These are phyloP conservation scores for Physocladia obscura DNA, from an alignment of 192 early-diverging fungal species.

Conservation along the genomic window DNA sequence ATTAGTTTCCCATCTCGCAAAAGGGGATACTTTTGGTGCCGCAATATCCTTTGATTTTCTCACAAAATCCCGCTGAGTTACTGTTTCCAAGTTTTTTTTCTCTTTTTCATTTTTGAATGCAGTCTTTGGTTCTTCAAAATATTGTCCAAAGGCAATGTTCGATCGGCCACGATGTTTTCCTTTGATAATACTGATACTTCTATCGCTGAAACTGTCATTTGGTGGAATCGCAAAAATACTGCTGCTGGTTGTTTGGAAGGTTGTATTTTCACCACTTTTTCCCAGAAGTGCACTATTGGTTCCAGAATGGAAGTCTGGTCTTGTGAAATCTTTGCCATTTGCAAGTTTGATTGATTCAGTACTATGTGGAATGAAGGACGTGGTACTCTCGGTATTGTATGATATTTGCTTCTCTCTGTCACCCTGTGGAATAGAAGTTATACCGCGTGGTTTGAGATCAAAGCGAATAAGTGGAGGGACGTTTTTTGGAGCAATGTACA, in stretches of 20 bases:
- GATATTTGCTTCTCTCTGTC: constrained; percentile 27
- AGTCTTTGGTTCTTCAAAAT: constrained; percentile 11
- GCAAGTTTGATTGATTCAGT: background rate
- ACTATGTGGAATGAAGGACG: constrained; percentile 29
- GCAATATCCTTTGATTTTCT: background rate
- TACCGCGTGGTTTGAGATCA: constrained; percentile 19
- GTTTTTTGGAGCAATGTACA: constrained; percentile 27
- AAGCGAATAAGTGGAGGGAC: background rate
- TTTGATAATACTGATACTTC: constrained; percentile 2
- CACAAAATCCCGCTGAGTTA: constrained; percentile 22
- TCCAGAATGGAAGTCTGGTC: background rate
- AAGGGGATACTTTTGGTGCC: background rate
- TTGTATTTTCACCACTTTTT: background rate
- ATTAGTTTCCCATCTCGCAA: background rate
- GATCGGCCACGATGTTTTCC: constrained; percentile 17
- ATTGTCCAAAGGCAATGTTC: constrained; percentile 29
- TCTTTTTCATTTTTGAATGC: background rate
- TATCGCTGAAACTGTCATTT: background rate
- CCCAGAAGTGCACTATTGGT: constrained; percentile 11
- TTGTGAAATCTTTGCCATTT: background rate
- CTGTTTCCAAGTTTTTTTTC: background rate
- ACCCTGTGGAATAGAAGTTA: constrained; percentile 37
- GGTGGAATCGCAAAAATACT: background rate
- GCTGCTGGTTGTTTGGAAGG: constrained; percentile 22
- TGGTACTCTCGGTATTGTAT: constrained; percentile 33